Evolutionary conservation across 2,329 filamentous ascomycete species (phyloP), one percentile per base, ranked within the genome.

Genomic region (Berkeleyomyces basicola): DNA sequence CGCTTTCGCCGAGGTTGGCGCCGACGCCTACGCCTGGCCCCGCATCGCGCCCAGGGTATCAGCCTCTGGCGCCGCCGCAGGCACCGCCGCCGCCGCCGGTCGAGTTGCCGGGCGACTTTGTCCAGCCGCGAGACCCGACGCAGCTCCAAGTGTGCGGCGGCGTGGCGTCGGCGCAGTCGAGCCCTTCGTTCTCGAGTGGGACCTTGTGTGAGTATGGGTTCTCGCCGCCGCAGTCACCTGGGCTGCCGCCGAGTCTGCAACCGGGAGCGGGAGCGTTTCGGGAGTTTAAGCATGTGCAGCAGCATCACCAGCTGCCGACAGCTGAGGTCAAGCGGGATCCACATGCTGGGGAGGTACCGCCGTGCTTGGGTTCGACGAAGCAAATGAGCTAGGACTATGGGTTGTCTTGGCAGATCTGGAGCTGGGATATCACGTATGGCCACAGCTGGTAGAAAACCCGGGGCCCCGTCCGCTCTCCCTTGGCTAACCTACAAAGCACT

Each of bases 371-470:
- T 5, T 3, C n/a, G 16, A n/a, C n/a, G n/a, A n/a, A n/a, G n/a
- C n/a, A n/a, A n/a, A n/a, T n/a, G n/a, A n/a, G n/a, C n/a, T n/a
- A n/a, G n/a, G n/a, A n/a, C n/a, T n/a, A n/a, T n/a, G n/a, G n/a
- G n/a, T n/a, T n/a, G n/a, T n/a, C n/a, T n/a, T n/a, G n/a, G n/a
- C n/a, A n/a, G n/a, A n/a, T n/a, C n/a, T n/a, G n/a, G n/a, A n/a
- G n/a, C n/a, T n/a, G n/a, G n/a, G n/a, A 43, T 43, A 4, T 1
- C 43, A 57, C 62, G 57, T 63, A 63, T 47, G 58, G 59, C 57
- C 65, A 62, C 67, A 64, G 51, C 66, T 62, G 43, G 55, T 44
- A 43, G 63, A 64, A 40, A 58, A 51, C 33, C 58, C 58, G 53
- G 63, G 59, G 49, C 59, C 59, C 59, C 59, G 63, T 62, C 59